Conservation (phyloP, 345 rosid genomes). For the Eucalyptus polybractea region DNA sequence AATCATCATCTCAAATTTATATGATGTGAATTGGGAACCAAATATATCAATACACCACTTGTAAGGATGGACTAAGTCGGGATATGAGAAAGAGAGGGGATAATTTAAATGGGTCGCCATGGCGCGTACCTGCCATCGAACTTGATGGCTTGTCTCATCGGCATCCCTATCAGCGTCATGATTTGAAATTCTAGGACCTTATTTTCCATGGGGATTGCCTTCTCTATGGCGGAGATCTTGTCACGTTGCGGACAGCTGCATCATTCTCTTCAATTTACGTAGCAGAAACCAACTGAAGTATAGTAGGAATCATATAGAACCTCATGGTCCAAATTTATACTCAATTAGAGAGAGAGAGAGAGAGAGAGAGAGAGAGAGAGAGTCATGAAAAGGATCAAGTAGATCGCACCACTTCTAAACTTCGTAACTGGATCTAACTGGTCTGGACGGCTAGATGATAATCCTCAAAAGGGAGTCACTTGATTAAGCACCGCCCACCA, state of each 20-base stretch:
- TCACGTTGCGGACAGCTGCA: background rate
- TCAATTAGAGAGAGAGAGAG: background rate
- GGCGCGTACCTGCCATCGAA: constrained; percentile 24
- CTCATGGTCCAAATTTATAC: background rate
- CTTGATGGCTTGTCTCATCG: constrained; percentile 52
- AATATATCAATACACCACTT: background rate
- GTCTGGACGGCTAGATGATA: background rate
- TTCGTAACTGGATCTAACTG: background rate
- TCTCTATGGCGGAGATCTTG: constrained; percentile 26
- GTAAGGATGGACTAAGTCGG: too few species aligned
- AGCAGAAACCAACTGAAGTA: background rate
- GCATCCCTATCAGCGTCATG: constrained; percentile 46
- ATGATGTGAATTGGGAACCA: too few species aligned
- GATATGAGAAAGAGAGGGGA: background rate
- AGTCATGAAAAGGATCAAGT: background rate
- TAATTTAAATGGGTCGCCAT: too few species aligned
- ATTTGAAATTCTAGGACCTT: constrained; percentile 44
- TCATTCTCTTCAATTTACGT: background rate
- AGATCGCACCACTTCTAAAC: background rate
- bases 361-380: background rate
- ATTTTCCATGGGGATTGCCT: constrained; percentile 16
- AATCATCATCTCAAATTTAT: too few species aligned
- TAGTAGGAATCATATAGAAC: background rate
- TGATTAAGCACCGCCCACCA: background rate
- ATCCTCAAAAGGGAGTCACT: background rate